Evolutionary conservation across 1,284 basidiomycete genomes (phyloP).

Genomic region (Xerocomus nothofagi): DNA sequence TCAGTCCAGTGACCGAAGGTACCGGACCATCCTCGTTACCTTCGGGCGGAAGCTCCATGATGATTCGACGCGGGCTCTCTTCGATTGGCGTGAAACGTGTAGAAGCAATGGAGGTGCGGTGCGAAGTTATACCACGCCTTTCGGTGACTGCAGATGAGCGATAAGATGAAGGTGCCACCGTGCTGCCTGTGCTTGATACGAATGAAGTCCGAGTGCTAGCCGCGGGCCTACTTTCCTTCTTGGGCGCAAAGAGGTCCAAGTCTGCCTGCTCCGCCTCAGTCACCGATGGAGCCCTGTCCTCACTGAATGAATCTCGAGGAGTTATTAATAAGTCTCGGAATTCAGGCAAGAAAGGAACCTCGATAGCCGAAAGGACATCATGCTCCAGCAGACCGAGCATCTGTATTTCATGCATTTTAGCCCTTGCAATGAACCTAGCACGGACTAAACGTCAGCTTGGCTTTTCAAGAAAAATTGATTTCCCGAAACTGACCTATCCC

Average conservation of each 20-base stretch:
- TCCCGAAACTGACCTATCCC: conserved; percentile 60
- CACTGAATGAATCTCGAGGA: conserved; percentile 31
- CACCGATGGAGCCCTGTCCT: conserved; percentile 40
- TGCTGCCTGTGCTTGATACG: conserved; percentile 37
- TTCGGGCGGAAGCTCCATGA: conserved; percentile 51
- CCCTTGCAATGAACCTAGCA: conserved; percentile 80
- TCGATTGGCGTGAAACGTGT: conserved; percentile 61
- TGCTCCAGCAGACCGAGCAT: conserved; percentile 91
- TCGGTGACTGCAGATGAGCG: conserved; percentile 33
- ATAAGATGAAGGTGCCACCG: conserved; percentile 37
- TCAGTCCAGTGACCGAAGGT: conserved; percentile 37
- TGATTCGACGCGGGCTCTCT: conserved; percentile 58
- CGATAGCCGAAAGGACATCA: conserved; percentile 84
- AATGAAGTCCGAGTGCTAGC: conserved; percentile 41
- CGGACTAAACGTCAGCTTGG: conserved; percentile 1
- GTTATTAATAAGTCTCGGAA: conserved; percentile 34
- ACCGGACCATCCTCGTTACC: conserved; percentile 37
- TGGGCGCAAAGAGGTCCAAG: conserved; percentile 59
- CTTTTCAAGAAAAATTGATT: not conserved
- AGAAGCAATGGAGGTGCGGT: conserved; percentile 46
- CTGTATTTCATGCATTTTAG: conserved; percentile 93
- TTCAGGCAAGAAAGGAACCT: conserved; percentile 70
- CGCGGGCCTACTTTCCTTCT: conserved; percentile 38
- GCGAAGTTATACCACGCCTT: conserved; percentile 40
- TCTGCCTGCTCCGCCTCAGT: conserved; percentile 72